Evolutionary conservation across 768 basidiomycete species (phyloP).

Genomic region (Cyclocybe cylindracea): DNA sequence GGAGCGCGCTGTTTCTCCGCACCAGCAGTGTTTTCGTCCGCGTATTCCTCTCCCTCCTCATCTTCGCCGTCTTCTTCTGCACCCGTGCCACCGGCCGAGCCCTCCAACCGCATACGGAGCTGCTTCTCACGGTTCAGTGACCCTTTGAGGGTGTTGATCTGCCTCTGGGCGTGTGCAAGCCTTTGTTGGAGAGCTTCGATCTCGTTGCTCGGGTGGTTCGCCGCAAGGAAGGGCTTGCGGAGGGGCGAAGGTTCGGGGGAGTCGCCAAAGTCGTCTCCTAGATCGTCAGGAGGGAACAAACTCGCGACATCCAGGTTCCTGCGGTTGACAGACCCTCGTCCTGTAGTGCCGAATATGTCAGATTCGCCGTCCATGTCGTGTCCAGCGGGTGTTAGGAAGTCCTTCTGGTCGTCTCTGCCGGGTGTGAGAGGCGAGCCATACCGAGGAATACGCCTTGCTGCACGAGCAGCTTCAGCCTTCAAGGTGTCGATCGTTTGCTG

Average conservation of each 20-base stretch:
- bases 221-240: constrained; percentile 59
- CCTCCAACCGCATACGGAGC: constrained; percentile 51
- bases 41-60: constrained; percentile 38
- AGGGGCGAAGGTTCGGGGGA: constrained; percentile 63
- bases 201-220: constrained; percentile 78
- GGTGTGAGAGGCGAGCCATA: constrained; percentile 80
- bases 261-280: constrained; percentile 47
- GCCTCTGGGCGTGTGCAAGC: constrained; percentile 84
- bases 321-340: constrained; percentile 64
- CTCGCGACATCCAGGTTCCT: constrained; percentile 48
- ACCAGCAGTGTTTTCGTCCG: constrained; percentile 46
- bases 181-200: constrained; percentile 80
- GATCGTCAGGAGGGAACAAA: constrained; percentile 41
- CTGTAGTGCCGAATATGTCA: constrained; percentile 66
- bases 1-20: constrained; percentile 35
- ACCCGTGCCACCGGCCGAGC: constrained; percentile 34
- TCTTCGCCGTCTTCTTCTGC: constrained; percentile 50
- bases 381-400: constrained; percentile 60
- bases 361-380: constrained; percentile 51
- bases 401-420: constrained; percentile 43
- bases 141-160: constrained; percentile 79
- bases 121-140: constrained; percentile 84
- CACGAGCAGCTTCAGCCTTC: constrained; percentile 71
- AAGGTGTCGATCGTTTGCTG: constrained; percentile 77
- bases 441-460: constrained; percentile 58